Percentiles rank a stretch among this genome's conserved stretches.
phyloP scores from a whole-genome alignment of 768 basidiomycete species.

The Austroboletus eburneus region DNA sequence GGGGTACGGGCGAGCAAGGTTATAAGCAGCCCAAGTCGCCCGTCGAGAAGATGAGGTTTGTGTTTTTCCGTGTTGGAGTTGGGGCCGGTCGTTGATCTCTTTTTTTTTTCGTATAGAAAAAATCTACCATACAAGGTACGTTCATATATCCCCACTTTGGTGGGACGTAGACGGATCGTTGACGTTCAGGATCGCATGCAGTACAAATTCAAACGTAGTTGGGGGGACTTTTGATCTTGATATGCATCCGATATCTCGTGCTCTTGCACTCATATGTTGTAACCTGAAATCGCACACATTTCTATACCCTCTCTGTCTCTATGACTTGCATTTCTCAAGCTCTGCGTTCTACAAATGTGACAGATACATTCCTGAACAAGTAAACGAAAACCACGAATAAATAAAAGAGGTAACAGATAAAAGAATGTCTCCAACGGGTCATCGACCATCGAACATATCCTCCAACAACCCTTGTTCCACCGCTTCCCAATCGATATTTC shows the following conservation, averaged over 20 bases:
- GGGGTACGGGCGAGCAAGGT: conserved; percentile 68
- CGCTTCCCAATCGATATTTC: conserved; percentile 83
- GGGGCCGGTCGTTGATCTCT: conserved; percentile 1
- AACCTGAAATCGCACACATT: conserved; percentile 19
- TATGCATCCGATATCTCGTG: conserved; percentile 7
- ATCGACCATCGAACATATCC: conserved; percentile 89
- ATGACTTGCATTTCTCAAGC: conserved; percentile 1
- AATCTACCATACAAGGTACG: conserved; percentile 87
- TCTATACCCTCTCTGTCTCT: conserved; percentile 20
- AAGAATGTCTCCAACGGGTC: not conserved
- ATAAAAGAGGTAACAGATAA: not conserved
- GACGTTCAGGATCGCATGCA: conserved; percentile 57
- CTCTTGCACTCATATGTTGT: conserved; percentile 1
- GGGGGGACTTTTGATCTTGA: conserved; percentile 72
- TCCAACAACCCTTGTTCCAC: conserved; percentile 77
- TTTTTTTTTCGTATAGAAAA: conserved; percentile 40
- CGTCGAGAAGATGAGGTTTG: conserved; percentile 70
- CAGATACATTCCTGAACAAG: conserved; percentile 5
- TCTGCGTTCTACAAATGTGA: not conserved
- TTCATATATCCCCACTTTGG: conserved; percentile 4
- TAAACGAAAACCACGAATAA: conserved; percentile 3
- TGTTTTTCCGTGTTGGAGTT: conserved; percentile 16
- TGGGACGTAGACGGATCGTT: conserved; percentile 35
- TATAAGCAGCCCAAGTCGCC: conserved; percentile 71
- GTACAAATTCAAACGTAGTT: conserved; percentile 87